Conservation (phyloP, 768 basidiomycete species). For the Hydnum rufescens region DNA sequence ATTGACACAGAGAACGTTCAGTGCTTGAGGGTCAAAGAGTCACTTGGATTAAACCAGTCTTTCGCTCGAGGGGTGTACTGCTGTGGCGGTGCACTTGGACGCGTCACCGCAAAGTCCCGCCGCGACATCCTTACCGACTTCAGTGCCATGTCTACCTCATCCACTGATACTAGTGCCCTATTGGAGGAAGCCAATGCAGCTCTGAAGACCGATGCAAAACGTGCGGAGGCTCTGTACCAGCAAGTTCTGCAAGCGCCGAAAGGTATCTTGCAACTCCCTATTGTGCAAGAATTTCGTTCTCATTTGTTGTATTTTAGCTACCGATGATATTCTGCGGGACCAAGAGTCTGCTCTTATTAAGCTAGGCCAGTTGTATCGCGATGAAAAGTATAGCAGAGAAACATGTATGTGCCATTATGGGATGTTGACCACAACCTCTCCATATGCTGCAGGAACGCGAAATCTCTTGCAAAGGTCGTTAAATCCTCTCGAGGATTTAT, state of each 20-base stretch:
- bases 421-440: not conserved
- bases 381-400: constrained; percentile 42
- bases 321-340: constrained; percentile 42
- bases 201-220: constrained; percentile 28
- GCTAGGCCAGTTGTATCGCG: constrained; percentile 71
- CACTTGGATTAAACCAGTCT: too few species aligned
- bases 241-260: constrained; percentile 33
- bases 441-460: constrained; percentile 39
- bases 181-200: constrained; percentile 37
- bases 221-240: constrained; percentile 58
- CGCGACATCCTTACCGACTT: too few species aligned
- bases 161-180: constrained; percentile 16
- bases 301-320: constrained; percentile 15
- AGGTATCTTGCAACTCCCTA: constrained; percentile 11
- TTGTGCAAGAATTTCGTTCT: constrained; percentile 9
- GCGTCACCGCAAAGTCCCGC: too few species aligned
- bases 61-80: too few species aligned
- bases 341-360: constrained; percentile 74
- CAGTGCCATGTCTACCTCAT: too few species aligned
- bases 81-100: too few species aligned
- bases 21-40: not conserved
- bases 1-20: too few species aligned
- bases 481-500: constrained; percentile 69
- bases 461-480: constrained; percentile 72
- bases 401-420: not conserved